Conservation (phyloP, 306 rosid species). For the Vicia faba region DNA sequence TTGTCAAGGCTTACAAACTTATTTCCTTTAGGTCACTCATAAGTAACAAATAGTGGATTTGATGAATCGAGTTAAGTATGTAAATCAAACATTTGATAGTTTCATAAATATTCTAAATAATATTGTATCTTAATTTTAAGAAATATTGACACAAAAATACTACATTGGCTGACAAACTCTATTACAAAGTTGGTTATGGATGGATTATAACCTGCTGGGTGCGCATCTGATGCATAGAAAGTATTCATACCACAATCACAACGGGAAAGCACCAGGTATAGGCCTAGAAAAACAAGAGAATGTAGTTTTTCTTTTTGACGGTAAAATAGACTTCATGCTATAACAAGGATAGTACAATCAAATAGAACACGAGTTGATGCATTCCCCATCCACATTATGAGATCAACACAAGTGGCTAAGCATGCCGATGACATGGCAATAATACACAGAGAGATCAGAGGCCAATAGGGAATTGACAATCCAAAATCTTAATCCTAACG, state of each 20-base stretch:
- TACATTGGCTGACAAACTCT: slow-evolving; percentile 1
- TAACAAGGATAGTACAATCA: no score
- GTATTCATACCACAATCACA: background rate
- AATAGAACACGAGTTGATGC: no score
- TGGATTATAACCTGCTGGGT: slow-evolving; percentile 2
- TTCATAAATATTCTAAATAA: slow-evolving; percentile 17
- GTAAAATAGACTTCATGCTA: no score
- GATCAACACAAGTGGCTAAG: no score
- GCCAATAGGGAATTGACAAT: no score
- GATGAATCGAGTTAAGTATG: slow-evolving; percentile 21
- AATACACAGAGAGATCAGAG: no score
- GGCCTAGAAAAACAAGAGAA: background rate
- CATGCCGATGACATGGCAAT: no score
- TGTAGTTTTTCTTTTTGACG: no score
- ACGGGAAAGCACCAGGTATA: background rate
- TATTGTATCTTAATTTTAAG: slow-evolving; percentile 17
- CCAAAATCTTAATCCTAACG: no score
- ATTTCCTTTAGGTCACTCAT: slow-evolving; percentile 9
- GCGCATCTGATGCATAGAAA: slow-evolving; percentile 5
- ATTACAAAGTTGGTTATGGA: slow-evolving; percentile 16
- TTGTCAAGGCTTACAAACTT: background rate
- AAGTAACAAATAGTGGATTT: background rate
- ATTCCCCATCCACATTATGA: no score
- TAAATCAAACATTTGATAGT: slow-evolving; percentile 18
- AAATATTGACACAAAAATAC: slow-evolving; percentile 25